These are phyloP conservation scores for Podila verticillata DNA, from an alignment of 192 early-diverging fungal genomes.

Conservation along the genomic window DNA sequence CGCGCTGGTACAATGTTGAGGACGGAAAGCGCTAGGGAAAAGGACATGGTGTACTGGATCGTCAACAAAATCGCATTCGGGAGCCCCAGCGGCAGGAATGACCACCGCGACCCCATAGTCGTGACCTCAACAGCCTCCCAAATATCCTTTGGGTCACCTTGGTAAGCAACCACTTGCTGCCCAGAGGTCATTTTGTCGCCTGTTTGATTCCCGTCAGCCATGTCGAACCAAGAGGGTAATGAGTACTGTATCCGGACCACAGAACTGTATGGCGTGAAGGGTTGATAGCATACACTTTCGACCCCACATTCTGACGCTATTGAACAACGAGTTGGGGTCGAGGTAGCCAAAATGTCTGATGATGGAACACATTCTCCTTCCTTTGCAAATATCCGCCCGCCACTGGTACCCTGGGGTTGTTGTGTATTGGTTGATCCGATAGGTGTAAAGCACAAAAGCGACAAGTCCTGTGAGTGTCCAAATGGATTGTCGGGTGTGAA, in stretches of 20 bases:
- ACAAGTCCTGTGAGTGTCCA: slow-evolving; percentile 55
- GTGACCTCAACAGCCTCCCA: slow-evolving; percentile 81
- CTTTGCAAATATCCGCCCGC: slow-evolving; percentile 15
- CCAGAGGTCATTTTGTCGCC: neutral
- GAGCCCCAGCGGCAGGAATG: slow-evolving; percentile 65
- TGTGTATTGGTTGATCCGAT: slow-evolving; percentile 9
- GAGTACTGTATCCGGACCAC: slow-evolving; percentile 66
- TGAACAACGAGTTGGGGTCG: slow-evolving; percentile 50
- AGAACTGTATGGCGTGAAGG: slow-evolving; percentile 64
- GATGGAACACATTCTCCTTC: slow-evolving; percentile 51
- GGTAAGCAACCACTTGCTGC: slow-evolving; percentile 64
- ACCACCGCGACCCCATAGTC: slow-evolving; percentile 58
- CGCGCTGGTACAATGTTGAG: slow-evolving; percentile 80
- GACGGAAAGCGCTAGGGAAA: slow-evolving; percentile 72
- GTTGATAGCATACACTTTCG: slow-evolving; percentile 55
- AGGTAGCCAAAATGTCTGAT: slow-evolving; percentile 43
- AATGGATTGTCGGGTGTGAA: slow-evolving; percentile 63
- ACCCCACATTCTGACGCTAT: slow-evolving; percentile 10
- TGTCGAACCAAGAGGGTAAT: slow-evolving; percentile 44
- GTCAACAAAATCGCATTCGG: slow-evolving; percentile 52
- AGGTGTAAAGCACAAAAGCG: slow-evolving; percentile 62
- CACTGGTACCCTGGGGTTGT: slow-evolving; percentile 7
- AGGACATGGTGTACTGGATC: slow-evolving; percentile 70
- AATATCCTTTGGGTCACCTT: slow-evolving; percentile 75
- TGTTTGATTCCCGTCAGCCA: neutral